Percentiles rank a stretch among this genome's conserved stretches.
Evolutionary conservation across 768 basidiomycete species (phyloP).

Genomic region (Boletus patriciae): DNA sequence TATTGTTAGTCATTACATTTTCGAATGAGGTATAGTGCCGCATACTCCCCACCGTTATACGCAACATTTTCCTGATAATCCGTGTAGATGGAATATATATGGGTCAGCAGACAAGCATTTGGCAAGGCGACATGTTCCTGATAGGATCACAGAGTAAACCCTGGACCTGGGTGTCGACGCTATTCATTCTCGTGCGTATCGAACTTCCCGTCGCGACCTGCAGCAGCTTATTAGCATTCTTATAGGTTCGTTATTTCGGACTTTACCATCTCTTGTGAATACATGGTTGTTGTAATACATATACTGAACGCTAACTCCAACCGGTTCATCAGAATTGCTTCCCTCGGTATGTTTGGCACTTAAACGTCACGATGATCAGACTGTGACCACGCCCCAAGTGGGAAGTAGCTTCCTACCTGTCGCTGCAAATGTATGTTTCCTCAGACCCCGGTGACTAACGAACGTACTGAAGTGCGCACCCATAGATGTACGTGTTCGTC

Average conservation of each 20-base stretch:
- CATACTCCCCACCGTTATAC: background rate
- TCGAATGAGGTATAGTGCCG: slow-evolving; percentile 5
- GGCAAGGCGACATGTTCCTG: background rate
- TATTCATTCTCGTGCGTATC: slow-evolving; percentile 7
- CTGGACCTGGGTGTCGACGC: background rate
- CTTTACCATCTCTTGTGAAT: background rate
- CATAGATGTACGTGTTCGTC: background rate
- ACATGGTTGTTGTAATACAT: too few species aligned
- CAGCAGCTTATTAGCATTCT: background rate
- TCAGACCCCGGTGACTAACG: background rate
- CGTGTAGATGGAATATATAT: background rate
- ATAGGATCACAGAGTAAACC: background rate
- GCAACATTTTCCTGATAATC: background rate
- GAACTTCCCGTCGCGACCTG: background rate
- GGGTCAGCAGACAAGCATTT: background rate
- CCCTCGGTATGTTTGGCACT: slow-evolving; percentile 1
- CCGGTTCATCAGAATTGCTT: background rate
- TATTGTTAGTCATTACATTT: slow-evolving; percentile 8
- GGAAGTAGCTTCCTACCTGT: slow-evolving; percentile 13
- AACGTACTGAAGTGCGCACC: background rate
- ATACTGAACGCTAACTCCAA: background rate
- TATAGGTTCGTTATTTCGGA: slow-evolving; percentile 10
- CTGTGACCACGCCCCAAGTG: background rate
- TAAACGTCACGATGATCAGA: background rate
- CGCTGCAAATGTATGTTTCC: background rate